Percentiles rank a stretch among this genome's conserved stretches.
Conservation (phyloP, 768 basidiomycete species). For the Podaxis sp. region DNA sequence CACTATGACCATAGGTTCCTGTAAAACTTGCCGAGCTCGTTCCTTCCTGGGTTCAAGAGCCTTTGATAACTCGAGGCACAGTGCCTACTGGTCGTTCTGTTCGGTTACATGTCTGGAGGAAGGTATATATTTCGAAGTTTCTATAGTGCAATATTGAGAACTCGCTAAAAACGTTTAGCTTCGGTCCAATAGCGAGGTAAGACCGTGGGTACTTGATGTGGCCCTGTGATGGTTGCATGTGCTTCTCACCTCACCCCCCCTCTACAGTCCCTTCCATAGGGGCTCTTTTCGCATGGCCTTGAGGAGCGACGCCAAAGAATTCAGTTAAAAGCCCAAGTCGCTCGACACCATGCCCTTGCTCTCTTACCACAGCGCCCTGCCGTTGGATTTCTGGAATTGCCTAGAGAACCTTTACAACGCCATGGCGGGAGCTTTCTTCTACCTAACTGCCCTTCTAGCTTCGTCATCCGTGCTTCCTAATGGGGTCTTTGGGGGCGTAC, state of each 20-base stretch:
- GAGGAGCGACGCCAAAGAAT: neutral
- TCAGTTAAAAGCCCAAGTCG: constrained; percentile 1
- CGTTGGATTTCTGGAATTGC: constrained; percentile 34
- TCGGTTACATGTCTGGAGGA: neutral
- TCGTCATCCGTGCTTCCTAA: constrained; percentile 25
- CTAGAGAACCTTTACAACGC: constrained; percentile 30
- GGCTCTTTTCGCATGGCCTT: neutral
- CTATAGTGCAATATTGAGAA: neutral
- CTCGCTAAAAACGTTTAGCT: neutral
- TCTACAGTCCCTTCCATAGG: neutral
- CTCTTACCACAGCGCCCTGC: constrained; percentile 28
- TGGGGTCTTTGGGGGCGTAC: constrained; percentile 22
- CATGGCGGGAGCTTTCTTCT: constrained; percentile 37
- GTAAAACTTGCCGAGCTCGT: too few relatives aligned
- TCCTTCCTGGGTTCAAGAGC: too few relatives aligned
- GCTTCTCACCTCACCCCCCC: neutral
- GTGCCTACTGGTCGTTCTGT: neutral
- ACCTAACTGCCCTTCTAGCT: constrained; percentile 39
- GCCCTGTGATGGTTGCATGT: constrained; percentile 8
- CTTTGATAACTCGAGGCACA: neutral
- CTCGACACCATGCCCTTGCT: constrained; percentile 27
- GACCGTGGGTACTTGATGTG: constrained; percentile 7
- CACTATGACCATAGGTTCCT: neutral
- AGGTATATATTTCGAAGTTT: neutral
- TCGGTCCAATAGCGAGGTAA: neutral